These are phyloP conservation scores for Colletotrichum destructivum DNA, from an alignment of 2,329 filamentous ascomycete genomes.

Conservation along the genomic window DNA sequence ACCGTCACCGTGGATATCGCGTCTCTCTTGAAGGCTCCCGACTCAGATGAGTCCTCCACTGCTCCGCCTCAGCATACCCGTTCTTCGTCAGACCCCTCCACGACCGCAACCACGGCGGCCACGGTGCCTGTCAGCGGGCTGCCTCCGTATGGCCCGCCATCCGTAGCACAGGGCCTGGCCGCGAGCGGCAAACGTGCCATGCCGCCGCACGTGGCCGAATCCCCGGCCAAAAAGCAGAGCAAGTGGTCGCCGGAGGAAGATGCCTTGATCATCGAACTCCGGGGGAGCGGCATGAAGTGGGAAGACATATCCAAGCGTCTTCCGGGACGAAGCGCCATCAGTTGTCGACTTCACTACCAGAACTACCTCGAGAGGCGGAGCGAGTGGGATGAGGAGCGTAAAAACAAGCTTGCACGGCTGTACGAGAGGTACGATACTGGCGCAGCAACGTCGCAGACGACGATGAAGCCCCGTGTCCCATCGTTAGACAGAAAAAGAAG, in stretches of 20 bases:
- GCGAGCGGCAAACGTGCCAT: slow-evolving; percentile 63
- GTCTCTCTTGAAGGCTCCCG: slow-evolving; percentile 83
- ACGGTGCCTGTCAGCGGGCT: slow-evolving; percentile 41
- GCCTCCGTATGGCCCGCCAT: slow-evolving; percentile 42
- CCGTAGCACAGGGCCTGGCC: slow-evolving; percentile 53
- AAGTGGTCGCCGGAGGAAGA: slow-evolving; percentile 98
- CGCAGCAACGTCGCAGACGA: neutral
- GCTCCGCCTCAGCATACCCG: slow-evolving; percentile 58
- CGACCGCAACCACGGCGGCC: slow-evolving; percentile 45
- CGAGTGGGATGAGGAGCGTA: slow-evolving; percentile 97
- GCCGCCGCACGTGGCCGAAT: slow-evolving; percentile 70
- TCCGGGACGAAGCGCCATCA: slow-evolving; percentile 92
- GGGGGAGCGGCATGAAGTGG: slow-evolving; percentile 96
- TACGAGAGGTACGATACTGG: slow-evolving; percentile 89
- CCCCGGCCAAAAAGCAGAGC: slow-evolving; percentile 92
- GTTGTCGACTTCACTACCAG: slow-evolving; percentile 94
- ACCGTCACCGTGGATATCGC: slow-evolving; percentile 95
- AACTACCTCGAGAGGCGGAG: slow-evolving; percentile 95
- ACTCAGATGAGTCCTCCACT: slow-evolving; percentile 79
- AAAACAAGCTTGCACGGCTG: slow-evolving; percentile 94
- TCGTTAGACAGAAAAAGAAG: too few relatives aligned
- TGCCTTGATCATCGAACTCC: slow-evolving; percentile 91
- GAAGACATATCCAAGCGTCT: slow-evolving; percentile 95
- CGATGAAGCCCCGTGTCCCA: neutral
- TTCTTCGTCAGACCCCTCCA: slow-evolving; percentile 54